Conservation (phyloP, 2,329 filamentous ascomycete genomes). For the Pleomassaria siparia region DNA sequence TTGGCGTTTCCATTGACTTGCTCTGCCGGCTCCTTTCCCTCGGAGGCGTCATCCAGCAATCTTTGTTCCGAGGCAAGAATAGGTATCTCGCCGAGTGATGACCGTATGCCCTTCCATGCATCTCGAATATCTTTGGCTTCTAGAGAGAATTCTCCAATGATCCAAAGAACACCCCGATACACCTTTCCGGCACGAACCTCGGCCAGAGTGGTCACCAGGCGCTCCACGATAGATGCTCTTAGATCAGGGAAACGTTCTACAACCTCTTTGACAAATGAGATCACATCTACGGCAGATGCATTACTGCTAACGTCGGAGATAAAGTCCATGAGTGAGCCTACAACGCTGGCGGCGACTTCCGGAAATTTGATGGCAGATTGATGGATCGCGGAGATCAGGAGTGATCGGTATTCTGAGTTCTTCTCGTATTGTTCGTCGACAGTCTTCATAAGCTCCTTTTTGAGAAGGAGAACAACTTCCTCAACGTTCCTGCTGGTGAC, state of each 20-base stretch:
- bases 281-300: slow-evolving; percentile 93
- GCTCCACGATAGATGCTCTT: slow-evolving; percentile 81
- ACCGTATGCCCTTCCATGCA: slow-evolving; percentile 93
- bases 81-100: slow-evolving; percentile 93
- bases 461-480: slow-evolving; percentile 91
- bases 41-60: slow-evolving; percentile 75
- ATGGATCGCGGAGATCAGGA: slow-evolving; percentile 96
- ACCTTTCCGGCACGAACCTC: slow-evolving; percentile 97
- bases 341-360: slow-evolving; percentile 93
- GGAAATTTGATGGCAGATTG: slow-evolving; percentile 99
- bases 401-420: slow-evolving; percentile 62
- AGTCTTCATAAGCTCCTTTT: slow-evolving; percentile 97
- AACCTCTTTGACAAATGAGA: slow-evolving; percentile 98
- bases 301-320: slow-evolving; percentile 99
- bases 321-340: slow-evolving; percentile 97
- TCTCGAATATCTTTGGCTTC: slow-evolving; percentile 93
- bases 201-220: slow-evolving; percentile 83
- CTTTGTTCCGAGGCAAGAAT: slow-evolving; percentile 95
- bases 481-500: slow-evolving; percentile 98
- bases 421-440: slow-evolving; percentile 99
- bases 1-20: slow-evolving; percentile 83
- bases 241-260: slow-evolving; percentile 96
- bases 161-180: slow-evolving; percentile 95
- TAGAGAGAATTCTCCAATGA: slow-evolving; percentile 93
- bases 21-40: slow-evolving; percentile 61